Evolutionary conservation across 1,139 yeast genomes (phyloP).

Genomic region (Geotrichum klebahnii): DNA sequence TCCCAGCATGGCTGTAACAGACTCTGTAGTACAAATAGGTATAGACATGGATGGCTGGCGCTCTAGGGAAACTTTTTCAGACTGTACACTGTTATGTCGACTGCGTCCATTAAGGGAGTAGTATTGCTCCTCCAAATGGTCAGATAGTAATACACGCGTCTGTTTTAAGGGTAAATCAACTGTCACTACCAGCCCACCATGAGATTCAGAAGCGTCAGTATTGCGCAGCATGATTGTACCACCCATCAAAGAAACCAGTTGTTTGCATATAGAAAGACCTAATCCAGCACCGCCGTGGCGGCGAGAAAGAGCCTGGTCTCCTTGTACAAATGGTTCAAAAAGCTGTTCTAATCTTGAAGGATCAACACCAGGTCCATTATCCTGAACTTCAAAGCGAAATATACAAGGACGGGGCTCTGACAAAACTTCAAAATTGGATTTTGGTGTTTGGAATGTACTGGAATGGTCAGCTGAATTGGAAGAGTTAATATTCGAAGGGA

Average conservation of each 20-base stretch:
- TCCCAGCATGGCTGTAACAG: not conserved
- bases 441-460: not conserved
- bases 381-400: constrained; percentile 53
- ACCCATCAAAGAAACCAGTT: constrained; percentile 79
- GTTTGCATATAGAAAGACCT: constrained; percentile 89
- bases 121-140: not conserved
- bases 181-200: constrained; percentile 10
- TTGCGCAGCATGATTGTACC: constrained; percentile 47
- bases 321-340: constrained; percentile 94
- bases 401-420: constrained; percentile 1
- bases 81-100: not conserved
- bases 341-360: constrained; percentile 74
- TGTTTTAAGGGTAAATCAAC: constrained; percentile 15
- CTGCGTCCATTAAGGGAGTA: not conserved
- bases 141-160: not conserved
- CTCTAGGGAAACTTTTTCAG: not conserved
- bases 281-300: constrained; percentile 95
- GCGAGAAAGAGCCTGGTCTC: constrained; percentile 88
- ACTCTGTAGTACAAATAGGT: not conserved
- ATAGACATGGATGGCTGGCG: not conserved
- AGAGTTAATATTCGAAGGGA: not conserved
- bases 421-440: not conserved
- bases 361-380: constrained; percentile 92
- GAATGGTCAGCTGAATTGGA: not conserved
- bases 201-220: not conserved